phyloP scores from a whole-genome alignment of 2,329 filamentous ascomycete genomes.

The Penicillium sp. region DNA sequence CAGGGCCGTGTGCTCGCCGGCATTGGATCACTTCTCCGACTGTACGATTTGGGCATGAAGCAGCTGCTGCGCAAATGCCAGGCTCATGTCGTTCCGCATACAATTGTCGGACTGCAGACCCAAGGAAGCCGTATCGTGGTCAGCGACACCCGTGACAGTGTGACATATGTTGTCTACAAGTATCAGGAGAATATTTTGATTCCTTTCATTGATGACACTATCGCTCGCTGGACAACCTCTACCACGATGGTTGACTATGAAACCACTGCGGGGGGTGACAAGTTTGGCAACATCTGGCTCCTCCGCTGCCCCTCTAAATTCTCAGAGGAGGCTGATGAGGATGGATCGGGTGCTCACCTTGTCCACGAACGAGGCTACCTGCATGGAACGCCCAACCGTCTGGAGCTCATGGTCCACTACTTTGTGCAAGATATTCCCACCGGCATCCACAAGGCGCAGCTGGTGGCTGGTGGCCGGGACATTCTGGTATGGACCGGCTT shows the following conservation, averaged over 20 bases:
- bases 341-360: constrained; percentile 87
- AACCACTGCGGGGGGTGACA: constrained; percentile 90
- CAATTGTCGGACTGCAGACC: constrained; percentile 87
- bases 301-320: constrained; percentile 83
- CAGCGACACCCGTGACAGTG: constrained; percentile 87
- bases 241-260: constrained; percentile 97
- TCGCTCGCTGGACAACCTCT: constrained; percentile 88
- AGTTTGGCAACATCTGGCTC: constrained; percentile 96
- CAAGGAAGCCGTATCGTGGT: constrained; percentile 91
- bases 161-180: constrained; percentile 94
- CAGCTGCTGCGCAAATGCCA: constrained; percentile 92
- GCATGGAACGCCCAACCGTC: constrained; percentile 81
- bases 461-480: constrained; percentile 90
- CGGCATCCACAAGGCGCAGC: constrained; percentile 82
- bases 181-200: constrained; percentile 88
- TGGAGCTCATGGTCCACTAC: constrained; percentile 84
- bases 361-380: constrained; percentile 88
- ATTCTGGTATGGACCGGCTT: constrained; percentile 91
- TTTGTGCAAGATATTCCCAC: constrained; percentile 92
- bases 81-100: constrained; percentile 73
- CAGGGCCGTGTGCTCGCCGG: constrained; percentile 89
- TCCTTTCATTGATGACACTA: constrained; percentile 87
- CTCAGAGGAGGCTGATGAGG: constrained; percentile 88
- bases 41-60: constrained; percentile 92
- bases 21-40: constrained; percentile 76